Evolutionary conservation across 129 eudicot species (phyloP).

Genomic region (Pseudognaphalium luteoalbum): DNA sequence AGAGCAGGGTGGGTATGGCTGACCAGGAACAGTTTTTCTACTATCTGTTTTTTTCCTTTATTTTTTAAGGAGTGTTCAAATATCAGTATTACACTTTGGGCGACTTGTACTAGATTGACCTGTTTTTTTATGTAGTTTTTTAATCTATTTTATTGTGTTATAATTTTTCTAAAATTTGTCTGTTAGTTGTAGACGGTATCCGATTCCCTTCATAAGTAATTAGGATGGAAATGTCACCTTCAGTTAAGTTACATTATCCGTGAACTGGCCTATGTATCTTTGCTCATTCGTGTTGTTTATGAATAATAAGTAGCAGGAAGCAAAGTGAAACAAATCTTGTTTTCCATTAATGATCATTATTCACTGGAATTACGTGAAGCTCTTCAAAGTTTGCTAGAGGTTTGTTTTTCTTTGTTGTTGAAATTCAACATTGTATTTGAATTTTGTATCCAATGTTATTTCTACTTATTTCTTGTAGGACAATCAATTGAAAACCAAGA

Average conservation of each 20-base stretch:
- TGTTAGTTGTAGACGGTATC: not conserved
- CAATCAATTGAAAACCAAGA: slow-evolving; percentile 49
- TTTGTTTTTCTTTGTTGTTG: slow-evolving; percentile 22
- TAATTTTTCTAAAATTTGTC: not conserved
- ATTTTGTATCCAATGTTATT: not conserved
- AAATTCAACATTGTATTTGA: not conserved
- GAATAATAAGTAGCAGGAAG: slow-evolving; percentile 34
- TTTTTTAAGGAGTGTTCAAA: not conserved
- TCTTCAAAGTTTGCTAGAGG: slow-evolving; percentile 58
- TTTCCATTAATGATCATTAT: slow-evolving; percentile 52
- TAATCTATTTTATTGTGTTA: not conserved
- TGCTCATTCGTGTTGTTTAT: slow-evolving; percentile 18
- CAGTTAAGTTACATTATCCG: slow-evolving; percentile 7
- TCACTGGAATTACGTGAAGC: slow-evolving; percentile 60
- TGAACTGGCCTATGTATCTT: slow-evolving; percentile 9
- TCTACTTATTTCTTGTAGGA: slow-evolving; percentile 35
- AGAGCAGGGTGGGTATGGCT: not conserved
- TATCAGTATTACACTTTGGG: not conserved
- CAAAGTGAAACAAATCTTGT: slow-evolving; percentile 56
- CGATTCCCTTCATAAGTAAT: not conserved
- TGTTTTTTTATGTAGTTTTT: not conserved
- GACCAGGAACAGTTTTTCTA: not conserved
- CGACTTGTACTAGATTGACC: not conserved
- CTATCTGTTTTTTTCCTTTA: not conserved
- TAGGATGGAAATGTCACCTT: not conserved